A percentile compares a stretch with the other conserved stretches of the same genome.
These are phyloP conservation scores for Brettanomyces custersianus DNA, from an alignment of 805 yeast genomes.

Conservation along the genomic window DNA sequence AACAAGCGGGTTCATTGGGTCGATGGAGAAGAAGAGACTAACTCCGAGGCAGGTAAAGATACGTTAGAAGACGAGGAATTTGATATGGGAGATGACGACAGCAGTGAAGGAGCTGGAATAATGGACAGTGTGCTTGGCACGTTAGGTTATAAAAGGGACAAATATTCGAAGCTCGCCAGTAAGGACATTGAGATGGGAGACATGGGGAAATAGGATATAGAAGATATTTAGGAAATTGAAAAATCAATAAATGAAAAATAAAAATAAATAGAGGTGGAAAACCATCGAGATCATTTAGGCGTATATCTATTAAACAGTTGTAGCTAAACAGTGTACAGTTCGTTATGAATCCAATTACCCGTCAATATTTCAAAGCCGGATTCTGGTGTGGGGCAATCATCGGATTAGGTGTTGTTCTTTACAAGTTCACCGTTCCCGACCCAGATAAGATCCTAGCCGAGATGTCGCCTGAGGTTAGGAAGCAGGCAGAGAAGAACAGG, in stretches of 20 bases:
- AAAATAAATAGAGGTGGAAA: neutral
- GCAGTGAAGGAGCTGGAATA: neutral
- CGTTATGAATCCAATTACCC: slow-evolving; percentile 1
- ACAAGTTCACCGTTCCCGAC: slow-evolving; percentile 72
- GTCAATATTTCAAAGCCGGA: too few species aligned
- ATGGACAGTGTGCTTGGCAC: neutral
- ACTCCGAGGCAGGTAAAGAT: neutral
- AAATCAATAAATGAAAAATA: neutral
- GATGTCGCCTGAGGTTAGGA: slow-evolving; percentile 76
- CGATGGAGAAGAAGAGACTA: neutral
- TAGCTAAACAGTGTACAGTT: too few species aligned
- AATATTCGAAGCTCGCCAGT: neutral
- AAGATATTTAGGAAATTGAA: neutral
- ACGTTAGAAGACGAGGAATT: neutral
- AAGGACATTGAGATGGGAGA: slow-evolving; percentile 15
- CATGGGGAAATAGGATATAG: slow-evolving; percentile 35
- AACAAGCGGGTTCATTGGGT: slow-evolving; percentile 4
- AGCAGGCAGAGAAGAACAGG: slow-evolving; percentile 59
- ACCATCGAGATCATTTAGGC: neutral
- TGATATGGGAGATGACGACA: neutral
- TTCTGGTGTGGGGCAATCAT: slow-evolving; percentile 55
- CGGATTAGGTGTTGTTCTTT: slow-evolving; percentile 63
- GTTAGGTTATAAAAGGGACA: slow-evolving; percentile 1
- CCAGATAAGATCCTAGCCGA: slow-evolving; percentile 69
- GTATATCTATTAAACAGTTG: too few species aligned